These are phyloP conservation scores for Spergularia azorica DNA, from an alignment of 179 eudicot species.

Conservation along the genomic window DNA sequence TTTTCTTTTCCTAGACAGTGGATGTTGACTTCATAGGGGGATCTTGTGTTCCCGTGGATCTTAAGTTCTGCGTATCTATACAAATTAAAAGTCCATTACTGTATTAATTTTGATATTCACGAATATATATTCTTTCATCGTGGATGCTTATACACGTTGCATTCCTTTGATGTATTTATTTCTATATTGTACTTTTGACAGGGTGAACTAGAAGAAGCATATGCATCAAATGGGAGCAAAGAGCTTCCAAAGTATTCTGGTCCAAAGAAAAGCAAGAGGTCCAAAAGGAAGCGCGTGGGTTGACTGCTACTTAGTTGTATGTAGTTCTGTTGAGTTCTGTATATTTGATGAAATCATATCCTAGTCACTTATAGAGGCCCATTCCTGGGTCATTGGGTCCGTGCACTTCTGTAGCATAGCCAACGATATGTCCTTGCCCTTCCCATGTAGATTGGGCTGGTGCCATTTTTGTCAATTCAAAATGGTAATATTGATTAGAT, in stretches of 20 bases:
- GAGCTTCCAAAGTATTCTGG: slow-evolving; percentile 55
- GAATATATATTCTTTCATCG: background rate
- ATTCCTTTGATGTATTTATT: background rate
- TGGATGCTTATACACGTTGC: background rate
- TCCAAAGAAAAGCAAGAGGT: slow-evolving; percentile 84
- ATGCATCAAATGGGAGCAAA: slow-evolving; percentile 62
- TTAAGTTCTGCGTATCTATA: background rate
- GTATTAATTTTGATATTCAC: background rate
- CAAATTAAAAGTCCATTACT: background rate
- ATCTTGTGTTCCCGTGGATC: background rate
- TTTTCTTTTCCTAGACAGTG: background rate
- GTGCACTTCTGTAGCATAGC: slow-evolving; percentile 9
- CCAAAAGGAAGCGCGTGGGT: slow-evolving; percentile 83
- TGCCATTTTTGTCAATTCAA: slow-evolving; percentile 33
- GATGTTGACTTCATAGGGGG: background rate
- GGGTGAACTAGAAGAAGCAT: slow-evolving; percentile 65
- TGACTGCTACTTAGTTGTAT: slow-evolving; percentile 42
- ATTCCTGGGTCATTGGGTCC: slow-evolving; percentile 26
- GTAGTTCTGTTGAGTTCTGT: slow-evolving; percentile 44
- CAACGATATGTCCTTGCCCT: slow-evolving; percentile 24
- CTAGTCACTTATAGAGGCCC: slow-evolving; percentile 47
- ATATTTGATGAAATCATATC: slow-evolving; percentile 36
- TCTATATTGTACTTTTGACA: slow-evolving; percentile 22
- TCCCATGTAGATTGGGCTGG: slow-evolving; percentile 25
- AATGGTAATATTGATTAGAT: slow-evolving; percentile 18